phyloP scores from a whole-genome alignment of 805 yeast species.

The Kodamaea kakaduensis region DNA sequence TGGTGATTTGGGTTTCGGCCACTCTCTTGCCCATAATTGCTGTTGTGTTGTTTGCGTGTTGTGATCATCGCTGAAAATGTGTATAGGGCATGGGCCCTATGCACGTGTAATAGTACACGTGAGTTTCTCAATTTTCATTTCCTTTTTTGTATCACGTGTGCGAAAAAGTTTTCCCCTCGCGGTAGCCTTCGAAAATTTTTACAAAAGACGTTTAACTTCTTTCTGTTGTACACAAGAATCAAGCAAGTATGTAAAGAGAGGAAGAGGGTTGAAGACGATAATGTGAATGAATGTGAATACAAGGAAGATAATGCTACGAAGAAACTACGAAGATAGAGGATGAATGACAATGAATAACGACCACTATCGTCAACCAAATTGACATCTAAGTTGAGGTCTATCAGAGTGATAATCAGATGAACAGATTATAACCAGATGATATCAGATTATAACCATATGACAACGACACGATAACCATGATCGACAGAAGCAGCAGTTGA shows the following conservation, averaged over 20 bases:
- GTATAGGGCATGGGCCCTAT: conserved; percentile 12
- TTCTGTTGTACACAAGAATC: conserved; percentile 22
- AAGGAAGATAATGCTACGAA: background rate
- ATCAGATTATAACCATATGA: too few relatives aligned
- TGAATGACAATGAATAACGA: background rate
- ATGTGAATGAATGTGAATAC: background rate
- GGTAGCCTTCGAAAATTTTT: conserved; percentile 13
- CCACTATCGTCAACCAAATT: too few relatives aligned
- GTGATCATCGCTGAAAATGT: conserved; percentile 6
- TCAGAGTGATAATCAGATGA: too few relatives aligned
- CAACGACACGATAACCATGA: too few relatives aligned
- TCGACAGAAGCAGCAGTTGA: too few relatives aligned
- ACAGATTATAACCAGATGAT: too few relatives aligned
- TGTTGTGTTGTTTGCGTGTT: conserved; percentile 3
- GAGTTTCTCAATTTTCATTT: background rate
- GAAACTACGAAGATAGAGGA: background rate
- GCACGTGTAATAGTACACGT: conserved; percentile 5
- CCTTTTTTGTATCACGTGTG: conserved; percentile 1
- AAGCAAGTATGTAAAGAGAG: conserved; percentile 24
- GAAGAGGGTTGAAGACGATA: background rate
- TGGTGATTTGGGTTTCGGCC: conserved; percentile 61
- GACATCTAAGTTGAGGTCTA: too few relatives aligned
- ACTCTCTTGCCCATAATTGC: conserved; percentile 45
- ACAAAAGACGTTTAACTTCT: conserved; percentile 9
- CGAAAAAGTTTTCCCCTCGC: conserved; percentile 5